Evolutionary conservation across 495 filamentous ascomycete genomes (phyloP), one percentile per base, ranked within the genome.

Genomic region (Daldinia loculata): DNA sequence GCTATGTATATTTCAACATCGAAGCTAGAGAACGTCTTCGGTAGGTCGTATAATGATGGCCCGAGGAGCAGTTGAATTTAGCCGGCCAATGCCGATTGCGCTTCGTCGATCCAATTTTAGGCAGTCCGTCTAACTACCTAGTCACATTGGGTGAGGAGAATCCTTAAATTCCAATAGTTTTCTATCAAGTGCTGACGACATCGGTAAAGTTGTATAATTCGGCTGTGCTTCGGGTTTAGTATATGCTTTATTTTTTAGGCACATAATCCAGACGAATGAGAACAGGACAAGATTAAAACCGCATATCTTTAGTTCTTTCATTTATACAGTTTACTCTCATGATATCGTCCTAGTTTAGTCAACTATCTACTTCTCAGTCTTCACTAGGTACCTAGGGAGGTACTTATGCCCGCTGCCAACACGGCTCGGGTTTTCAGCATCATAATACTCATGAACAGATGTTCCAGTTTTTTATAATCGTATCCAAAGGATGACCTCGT

Each of bases 31-130:
- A 36, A 22, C 24, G 2, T 59, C 53, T 64, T 69, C 61, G 67
- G 67, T 36, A 17, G 32, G 50, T 22, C 22, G 45, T 34, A 36
- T 55, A 69, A 68, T 65, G 70, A 66, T 72, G 56, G 26, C 41
- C 70, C 61, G 65, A 72, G 63, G 45, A 39, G 38, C 8, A 6
- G 26, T 60, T 48, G 65, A 51, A 72, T 72, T 72, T 72, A 72
- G 29, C 70, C 70, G 65, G 68, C 39, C 58, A 55, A 63, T 67
- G 22, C 45, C 50, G 45, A 61, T 9, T 53, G 11, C 66, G 26
- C 59, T 32, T 51, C 55, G 43, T 29, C 29, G 34, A 50, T 45
- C 41, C 41, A 52, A 63, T 36, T 66, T 59, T 58, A 66, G 55
- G 52, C 52, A 34, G 7, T 56, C 27, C 30, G 15, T 34, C 8